phyloP scores from a whole-genome alignment of 768 basidiomycete genomes.

The Xerocomellus dryophilus region DNA sequence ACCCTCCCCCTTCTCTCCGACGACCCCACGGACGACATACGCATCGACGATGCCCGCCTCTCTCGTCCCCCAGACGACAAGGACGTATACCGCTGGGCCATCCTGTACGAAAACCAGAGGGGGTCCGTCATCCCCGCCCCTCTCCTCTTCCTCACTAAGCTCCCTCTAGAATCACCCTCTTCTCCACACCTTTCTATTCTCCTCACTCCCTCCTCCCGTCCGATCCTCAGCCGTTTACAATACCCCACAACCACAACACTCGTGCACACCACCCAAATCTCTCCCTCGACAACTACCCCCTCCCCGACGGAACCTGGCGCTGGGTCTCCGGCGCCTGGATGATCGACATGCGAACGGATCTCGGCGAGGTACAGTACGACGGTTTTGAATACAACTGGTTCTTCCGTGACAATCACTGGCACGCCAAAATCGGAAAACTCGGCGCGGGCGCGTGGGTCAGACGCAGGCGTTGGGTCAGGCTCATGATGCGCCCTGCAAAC shows the following conservation, averaged over 20 bases:
- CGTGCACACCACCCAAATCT: slow-evolving; percentile 52
- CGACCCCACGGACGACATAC: slow-evolving; percentile 25
- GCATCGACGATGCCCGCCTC: slow-evolving; percentile 27
- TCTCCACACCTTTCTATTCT: slow-evolving; percentile 74
- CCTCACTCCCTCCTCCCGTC: slow-evolving; percentile 61
- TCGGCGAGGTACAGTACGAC: slow-evolving; percentile 73
- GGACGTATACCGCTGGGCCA: slow-evolving; percentile 72
- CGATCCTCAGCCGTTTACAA: slow-evolving; percentile 73
- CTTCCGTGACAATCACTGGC: slow-evolving; percentile 68
- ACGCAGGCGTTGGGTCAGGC: slow-evolving; percentile 75
- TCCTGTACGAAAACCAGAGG: slow-evolving; percentile 80
- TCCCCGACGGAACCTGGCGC: slow-evolving; percentile 77
- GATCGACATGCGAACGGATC: slow-evolving; percentile 82
- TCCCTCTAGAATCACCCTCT: slow-evolving; percentile 53
- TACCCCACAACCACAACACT: slow-evolving; percentile 41
- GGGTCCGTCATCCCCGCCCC: slow-evolving; percentile 46
- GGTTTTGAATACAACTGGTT: slow-evolving; percentile 86
- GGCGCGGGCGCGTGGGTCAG: slow-evolving; percentile 74
- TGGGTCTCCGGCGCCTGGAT: slow-evolving; percentile 84
- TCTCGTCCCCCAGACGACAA: slow-evolving; percentile 31
- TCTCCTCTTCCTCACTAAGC: slow-evolving; percentile 5
- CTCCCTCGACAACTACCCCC: slow-evolving; percentile 59
- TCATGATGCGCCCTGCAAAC: slow-evolving; percentile 72
- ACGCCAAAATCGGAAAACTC: slow-evolving; percentile 53
- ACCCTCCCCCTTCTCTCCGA: not conserved